Conservation (phyloP, 2,329 filamentous ascomycete genomes). For the Hymenoscyphus linearis region DNA sequence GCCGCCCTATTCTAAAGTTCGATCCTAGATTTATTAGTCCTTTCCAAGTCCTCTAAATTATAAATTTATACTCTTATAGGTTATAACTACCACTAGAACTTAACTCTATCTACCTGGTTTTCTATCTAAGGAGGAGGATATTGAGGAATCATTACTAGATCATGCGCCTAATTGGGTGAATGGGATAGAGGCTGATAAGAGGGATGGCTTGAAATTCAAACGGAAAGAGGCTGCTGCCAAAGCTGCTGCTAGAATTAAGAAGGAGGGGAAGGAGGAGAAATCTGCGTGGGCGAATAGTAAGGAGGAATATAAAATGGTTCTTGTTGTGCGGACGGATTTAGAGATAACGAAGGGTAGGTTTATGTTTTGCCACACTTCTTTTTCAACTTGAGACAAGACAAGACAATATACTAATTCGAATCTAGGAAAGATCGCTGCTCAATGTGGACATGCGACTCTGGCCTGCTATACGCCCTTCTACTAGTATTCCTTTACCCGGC, state of each 20-base stretch:
- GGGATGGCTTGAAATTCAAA: constrained; percentile 49
- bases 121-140: constrained; percentile 55
- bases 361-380: constrained; percentile 46
- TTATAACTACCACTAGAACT: background rate
- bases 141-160: constrained; percentile 53
- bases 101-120: background rate
- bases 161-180: constrained; percentile 66
- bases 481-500: background rate
- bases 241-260: background rate
- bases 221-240: constrained; percentile 3
- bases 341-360: constrained; percentile 75
- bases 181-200: constrained; percentile 50
- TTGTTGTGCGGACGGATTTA: constrained; percentile 88
- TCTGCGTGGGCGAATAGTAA: constrained; percentile 38
- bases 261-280: constrained; percentile 32
- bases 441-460: constrained; percentile 92
- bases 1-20: too few species aligned
- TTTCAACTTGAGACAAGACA: background rate
- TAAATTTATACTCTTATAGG: background rate
- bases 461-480: constrained; percentile 71
- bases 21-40: too few species aligned
- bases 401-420: background rate
- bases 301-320: constrained; percentile 90
- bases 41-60: too few species aligned
- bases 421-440: constrained; percentile 91